Base-by-base conservation (phyloP, 306 rosid genomes). In the Cucurbita argyrosperma region DNA sequence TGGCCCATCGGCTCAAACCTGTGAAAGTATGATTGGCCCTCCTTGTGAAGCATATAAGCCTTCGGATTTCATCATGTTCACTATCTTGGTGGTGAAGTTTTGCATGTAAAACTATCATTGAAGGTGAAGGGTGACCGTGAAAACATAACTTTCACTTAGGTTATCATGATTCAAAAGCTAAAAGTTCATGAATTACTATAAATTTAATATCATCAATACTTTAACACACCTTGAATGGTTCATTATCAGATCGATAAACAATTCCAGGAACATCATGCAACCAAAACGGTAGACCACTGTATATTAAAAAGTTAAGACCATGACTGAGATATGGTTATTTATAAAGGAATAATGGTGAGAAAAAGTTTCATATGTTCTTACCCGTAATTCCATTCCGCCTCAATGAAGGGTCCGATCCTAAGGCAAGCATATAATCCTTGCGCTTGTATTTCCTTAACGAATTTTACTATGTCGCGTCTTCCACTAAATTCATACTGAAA, bases 371-470 rank as follows among this genome's bases (percentile, higher is more conserved):
- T 8, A 13, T 19, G 1, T 1, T 39, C 75, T 67, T 83, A 90
- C 98, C 98, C 98, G 5, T 89, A 88, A 9, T 81, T 64, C 84
- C 93, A 87, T 87, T 93, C 98, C 69, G 90, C 78, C 84, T 93
- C 88, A 56, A 90, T 89, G 79, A 86, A 93, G 4, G 98, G 98
- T 84, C 98, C 98, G 79, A 93, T 86, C 76, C 98, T 81, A 43
- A 93, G 96, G 77, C 87, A 66, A 8, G 76, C 92, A 73, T 90
- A 89, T 26, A 93, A 79, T 16, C 96, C 94, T 57, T 89, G 98
- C 46, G 88, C 88, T 77, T 90, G 89, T 58, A 86, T 80, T 84
- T 87, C 87, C 85, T 86, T 87, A 2, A 90, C 79, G 80, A 93
- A 93, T 76, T 75, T 80, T 10, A 93, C 86, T 74, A 93, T 38